Conservation (phyloP, 2,329 filamentous ascomycete genomes). For the Colletotrichum falcatum region DNA sequence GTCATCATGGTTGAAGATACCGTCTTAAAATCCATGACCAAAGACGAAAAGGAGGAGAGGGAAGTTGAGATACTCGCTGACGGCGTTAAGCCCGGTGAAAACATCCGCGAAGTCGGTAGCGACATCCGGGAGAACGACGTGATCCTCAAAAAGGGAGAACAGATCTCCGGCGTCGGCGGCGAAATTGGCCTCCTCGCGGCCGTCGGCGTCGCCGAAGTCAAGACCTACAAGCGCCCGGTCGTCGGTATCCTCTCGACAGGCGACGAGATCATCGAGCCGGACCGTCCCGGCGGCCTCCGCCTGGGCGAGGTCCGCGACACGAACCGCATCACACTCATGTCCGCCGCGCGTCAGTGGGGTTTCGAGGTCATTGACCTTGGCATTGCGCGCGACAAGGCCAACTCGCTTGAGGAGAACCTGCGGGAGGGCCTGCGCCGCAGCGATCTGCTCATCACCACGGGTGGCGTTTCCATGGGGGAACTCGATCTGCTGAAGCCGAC, state of each 20-base stretch:
- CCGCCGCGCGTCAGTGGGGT: conserved; percentile 78
- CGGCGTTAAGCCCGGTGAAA: conserved; percentile 81
- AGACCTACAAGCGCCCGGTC: conserved; percentile 79
- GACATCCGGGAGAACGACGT: conserved; percentile 78
- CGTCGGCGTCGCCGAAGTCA: conserved; percentile 79
- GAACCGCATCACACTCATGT: conserved; percentile 88
- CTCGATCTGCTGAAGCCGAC: conserved; percentile 96
- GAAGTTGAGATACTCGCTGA: conserved; percentile 88
- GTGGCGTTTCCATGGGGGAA: conserved; percentile 98
- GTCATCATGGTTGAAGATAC: conserved; percentile 99
- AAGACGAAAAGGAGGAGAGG: conserved; percentile 85
- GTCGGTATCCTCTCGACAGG: conserved; percentile 93
- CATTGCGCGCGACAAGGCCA: conserved; percentile 81
- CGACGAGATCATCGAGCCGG: conserved; percentile 88
- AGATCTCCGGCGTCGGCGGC: conserved; percentile 88
- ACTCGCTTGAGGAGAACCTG: conserved; percentile 80
- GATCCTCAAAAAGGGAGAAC: conserved; percentile 81
- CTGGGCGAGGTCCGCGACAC: conserved; percentile 93
- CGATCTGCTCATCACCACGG: conserved; percentile 90
- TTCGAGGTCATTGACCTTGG: conserved; percentile 87
- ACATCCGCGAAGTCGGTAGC: conserved; percentile 90
- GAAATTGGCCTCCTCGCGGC: conserved; percentile 92
- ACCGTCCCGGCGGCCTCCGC: conserved; percentile 70
- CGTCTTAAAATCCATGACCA: conserved; percentile 77
- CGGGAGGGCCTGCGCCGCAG: conserved; percentile 78